Base-by-base conservation (phyloP, 768 basidiomycete genomes). In the Collybia sp. region DNA sequence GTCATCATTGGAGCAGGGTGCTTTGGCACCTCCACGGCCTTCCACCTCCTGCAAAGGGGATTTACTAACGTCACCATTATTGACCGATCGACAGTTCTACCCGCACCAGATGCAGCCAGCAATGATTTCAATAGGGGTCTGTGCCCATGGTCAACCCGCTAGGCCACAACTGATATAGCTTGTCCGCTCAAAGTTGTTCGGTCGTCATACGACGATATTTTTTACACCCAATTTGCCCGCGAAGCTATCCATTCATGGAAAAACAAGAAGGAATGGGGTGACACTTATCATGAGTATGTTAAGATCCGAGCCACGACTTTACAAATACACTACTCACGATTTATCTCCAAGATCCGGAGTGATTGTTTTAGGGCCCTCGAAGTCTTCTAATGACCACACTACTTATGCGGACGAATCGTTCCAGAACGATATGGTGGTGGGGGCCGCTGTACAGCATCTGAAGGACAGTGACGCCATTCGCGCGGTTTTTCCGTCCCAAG, bases 11-110 rank as follows among this genome's bases (percentile, higher is more conserved):
- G 91, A 19, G 83, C 88, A 34, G 91, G 91, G 4, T 83, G 83
- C 52, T 94, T 94, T 60, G 93, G 93, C 5, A 68, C 90, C 42
- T 93, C 91, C 13, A 88, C 93, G 0, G 93, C 92, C 1, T 76
- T 82, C 53, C 82, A 90, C 59, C 80, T 95, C 43, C 70, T 94
- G 41, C 61, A 68, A 45, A 68, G 82, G 48, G 85, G 87, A 13
- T 93, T 83, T 64, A 71, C 63, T 12, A 57, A 83, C 47, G 75
- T 95, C 51, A 88, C 81, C 0, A 65, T 96, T 6, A 70, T 95
- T 42, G 93, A 95, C 59, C 76, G 83, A 51, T 79, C 88, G 6
- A 56, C 59, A 1, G 66, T 66, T 2, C 58, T 94, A 3, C 93
- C 93, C 2, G 90, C 93, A 1, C 76, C 79, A 2, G 93, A 95